A percentile compares a stretch with the other conserved stretches of the same genome.
Evolutionary conservation across 75 land plant species (phyloP).

Genomic region (Picea glauca): DNA sequence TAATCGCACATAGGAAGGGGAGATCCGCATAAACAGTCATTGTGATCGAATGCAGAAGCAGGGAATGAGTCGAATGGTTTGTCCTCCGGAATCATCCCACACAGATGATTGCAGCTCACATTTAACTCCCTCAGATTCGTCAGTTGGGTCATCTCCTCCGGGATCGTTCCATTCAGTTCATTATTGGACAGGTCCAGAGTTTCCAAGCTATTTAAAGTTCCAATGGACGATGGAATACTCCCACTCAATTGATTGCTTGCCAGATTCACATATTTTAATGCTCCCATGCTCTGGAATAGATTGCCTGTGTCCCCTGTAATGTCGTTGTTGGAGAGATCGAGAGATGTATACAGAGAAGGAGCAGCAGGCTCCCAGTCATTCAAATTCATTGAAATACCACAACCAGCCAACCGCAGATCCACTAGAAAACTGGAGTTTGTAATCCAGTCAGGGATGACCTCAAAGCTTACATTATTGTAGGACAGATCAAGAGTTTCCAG

Average conservation of each 20-base stretch:
- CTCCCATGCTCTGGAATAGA: conserved; percentile 24
- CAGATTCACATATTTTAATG: conserved; percentile 23
- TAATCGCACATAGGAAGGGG: conserved; percentile 33
- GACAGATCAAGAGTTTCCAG: conserved; percentile 40
- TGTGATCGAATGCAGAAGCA: conserved; percentile 13
- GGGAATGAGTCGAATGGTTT: conserved; percentile 17
- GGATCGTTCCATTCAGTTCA: conserved; percentile 39
- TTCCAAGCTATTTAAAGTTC: conserved; percentile 20
- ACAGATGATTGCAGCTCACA: conserved; percentile 40
- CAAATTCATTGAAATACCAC: conserved; percentile 29
- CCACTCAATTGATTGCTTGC: conserved; percentile 23
- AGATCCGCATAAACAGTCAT: conserved; percentile 44
- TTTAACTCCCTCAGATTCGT: conserved; percentile 23
- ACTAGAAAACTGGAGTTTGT: conserved; percentile 22
- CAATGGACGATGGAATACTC: not conserved
- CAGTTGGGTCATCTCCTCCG: conserved; percentile 13
- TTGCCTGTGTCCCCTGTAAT: conserved; percentile 31
- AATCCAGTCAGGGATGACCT: conserved; percentile 35
- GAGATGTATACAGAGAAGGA: conserved; percentile 31
- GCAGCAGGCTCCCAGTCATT: conserved; percentile 29
- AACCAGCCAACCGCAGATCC: conserved; percentile 30
- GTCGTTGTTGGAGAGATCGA: conserved; percentile 38
- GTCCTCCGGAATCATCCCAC: conserved; percentile 42
- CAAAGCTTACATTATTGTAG: conserved; percentile 28
- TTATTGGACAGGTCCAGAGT: conserved; percentile 41